Conservation (phyloP, 352 stramenopile species). For the Phytophthora sp. region DNA sequence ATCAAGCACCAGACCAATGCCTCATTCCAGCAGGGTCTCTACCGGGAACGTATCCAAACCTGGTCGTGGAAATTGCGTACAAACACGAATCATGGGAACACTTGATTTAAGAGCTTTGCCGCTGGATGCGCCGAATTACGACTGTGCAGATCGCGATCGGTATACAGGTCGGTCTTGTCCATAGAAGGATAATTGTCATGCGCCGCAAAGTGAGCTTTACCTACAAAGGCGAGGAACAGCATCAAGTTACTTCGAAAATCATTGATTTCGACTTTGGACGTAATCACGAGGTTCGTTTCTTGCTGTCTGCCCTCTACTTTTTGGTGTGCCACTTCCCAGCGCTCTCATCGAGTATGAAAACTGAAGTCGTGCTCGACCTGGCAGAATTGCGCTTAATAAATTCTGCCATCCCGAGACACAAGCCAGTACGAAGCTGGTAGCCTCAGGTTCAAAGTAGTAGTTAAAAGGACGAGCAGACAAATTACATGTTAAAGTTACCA, state of each 20-base stretch:
- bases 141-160: constrained; percentile 20
- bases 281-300: neutral
- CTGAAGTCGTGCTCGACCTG: constrained; percentile 2
- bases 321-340: constrained; percentile 1
- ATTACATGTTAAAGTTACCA: no score
- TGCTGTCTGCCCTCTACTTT: neutral
- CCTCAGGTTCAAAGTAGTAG: no score
- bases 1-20: constrained; percentile 9
- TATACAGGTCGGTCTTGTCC: constrained; percentile 5
- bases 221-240: constrained; percentile 5
- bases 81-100: constrained; percentile 11
- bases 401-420: neutral
- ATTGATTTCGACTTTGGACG: constrained; percentile 8
- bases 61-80: constrained; percentile 16
- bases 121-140: constrained; percentile 23
- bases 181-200: constrained; percentile 11
- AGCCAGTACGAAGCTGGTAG: no score
- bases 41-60: neutral
- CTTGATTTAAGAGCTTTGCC: constrained; percentile 13
- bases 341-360: neutral
- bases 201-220: neutral
- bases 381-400: neutral
- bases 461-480: no score
- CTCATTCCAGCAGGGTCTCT: constrained; percentile 2
- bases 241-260: neutral